Evolutionary conservation across 305 asterid species (phyloP).

Genomic region (Coffea humblotiana): DNA sequence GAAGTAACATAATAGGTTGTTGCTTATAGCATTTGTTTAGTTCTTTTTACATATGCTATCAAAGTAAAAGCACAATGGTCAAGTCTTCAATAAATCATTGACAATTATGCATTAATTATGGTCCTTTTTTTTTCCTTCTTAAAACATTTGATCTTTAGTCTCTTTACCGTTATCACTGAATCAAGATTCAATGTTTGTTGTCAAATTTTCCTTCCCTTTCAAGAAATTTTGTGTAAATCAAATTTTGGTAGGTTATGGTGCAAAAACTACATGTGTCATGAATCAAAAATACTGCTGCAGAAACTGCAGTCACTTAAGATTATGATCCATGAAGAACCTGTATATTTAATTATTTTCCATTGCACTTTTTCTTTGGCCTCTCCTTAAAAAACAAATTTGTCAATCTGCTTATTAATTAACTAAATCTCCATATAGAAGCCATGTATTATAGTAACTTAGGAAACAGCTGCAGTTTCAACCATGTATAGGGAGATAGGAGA

Average conservation of each 20-base stretch:
- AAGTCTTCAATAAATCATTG: background rate
- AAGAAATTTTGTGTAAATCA: background rate
- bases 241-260: too few species aligned
- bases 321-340: background rate
- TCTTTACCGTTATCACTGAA: too few species aligned
- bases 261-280: background rate
- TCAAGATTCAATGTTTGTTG: background rate
- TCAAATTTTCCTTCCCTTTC: background rate
- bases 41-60: background rate
- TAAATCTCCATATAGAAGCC: too few species aligned
- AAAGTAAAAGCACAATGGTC: background rate
- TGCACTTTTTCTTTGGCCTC: too few species aligned
- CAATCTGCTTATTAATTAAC: too few species aligned
- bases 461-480: too few species aligned
- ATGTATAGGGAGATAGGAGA: too few species aligned
- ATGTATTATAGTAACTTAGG: too few species aligned
- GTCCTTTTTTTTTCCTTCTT: background rate
- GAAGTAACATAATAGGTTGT: constrained; percentile 5
- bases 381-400: too few species aligned
- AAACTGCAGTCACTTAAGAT: background rate
- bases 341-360: too few species aligned
- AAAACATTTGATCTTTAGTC: too few species aligned
- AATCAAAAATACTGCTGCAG: background rate
- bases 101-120: background rate
- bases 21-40: background rate